Conservation (phyloP, 371 early-diverging fungal species). For the Encephalitozoon cuniculi region DNA sequence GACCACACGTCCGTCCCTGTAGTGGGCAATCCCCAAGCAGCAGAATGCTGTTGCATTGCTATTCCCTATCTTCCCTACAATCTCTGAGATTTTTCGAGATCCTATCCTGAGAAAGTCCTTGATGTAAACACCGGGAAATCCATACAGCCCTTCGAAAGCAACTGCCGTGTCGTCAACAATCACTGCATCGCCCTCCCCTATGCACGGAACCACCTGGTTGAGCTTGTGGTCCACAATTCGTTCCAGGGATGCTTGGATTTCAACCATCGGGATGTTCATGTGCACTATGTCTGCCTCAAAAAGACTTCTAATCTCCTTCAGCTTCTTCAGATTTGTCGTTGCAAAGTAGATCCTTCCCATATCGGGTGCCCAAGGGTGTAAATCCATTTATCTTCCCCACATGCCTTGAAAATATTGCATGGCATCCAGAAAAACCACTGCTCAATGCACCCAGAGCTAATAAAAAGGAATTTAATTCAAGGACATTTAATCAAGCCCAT, state of each 20-base stretch:
- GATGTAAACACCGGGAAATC: conserved; percentile 31
- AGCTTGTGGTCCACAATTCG: not conserved
- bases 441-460: too few species aligned
- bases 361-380: not conserved
- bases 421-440: too few species aligned
- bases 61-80: not conserved
- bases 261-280: not conserved
- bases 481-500: not conserved
- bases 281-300: not conserved
- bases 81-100: not conserved
- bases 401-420: not conserved
- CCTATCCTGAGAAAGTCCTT: conserved; percentile 28
- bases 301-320: not conserved
- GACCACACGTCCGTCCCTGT: not conserved
- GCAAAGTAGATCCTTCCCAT: conserved; percentile 22
- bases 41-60: conserved; percentile 2
- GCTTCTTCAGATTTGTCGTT: conserved; percentile 8
- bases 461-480: not conserved
- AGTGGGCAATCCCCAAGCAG: not conserved
- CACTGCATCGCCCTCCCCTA: not conserved
- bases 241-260: conserved; percentile 22
- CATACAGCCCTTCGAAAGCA: not conserved
- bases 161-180: conserved; percentile 17
- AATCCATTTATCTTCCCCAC: not conserved
- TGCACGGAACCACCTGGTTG: not conserved